These are phyloP conservation scores for Backusella australiensis DNA, from an alignment of 192 early-diverging fungal genomes.

Conservation along the genomic window DNA sequence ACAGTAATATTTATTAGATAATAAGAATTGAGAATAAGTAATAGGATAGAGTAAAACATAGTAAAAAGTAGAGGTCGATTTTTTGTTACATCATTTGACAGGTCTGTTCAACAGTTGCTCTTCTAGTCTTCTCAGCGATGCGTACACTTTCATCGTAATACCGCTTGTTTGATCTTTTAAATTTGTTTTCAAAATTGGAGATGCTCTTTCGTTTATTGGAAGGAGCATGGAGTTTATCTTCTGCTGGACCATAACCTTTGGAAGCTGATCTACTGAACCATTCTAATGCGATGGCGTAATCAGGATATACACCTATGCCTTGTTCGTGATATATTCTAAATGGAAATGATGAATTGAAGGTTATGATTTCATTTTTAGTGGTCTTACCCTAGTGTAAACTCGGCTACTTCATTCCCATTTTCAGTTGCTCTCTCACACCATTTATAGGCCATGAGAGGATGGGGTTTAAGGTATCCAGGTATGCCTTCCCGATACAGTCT, in stretches of 20 bases:
- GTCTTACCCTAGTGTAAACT: slow-evolving; percentile 81
- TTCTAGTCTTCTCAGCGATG: neutral
- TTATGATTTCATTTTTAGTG: neutral
- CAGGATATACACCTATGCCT: slow-evolving; percentile 20
- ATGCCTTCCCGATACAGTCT: slow-evolving; percentile 82
- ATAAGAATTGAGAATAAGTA: neutral
- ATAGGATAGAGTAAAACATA: neutral
- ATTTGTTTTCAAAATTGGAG: neutral
- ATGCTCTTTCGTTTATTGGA: neutral
- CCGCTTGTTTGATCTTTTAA: neutral
- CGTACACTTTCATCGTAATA: slow-evolving; percentile 13
- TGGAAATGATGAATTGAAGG: neutral
- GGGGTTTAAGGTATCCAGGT: neutral
- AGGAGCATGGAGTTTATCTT: slow-evolving; percentile 20
- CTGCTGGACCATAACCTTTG: slow-evolving; percentile 30
- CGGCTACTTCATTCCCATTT: slow-evolving; percentile 70
- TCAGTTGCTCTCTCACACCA: slow-evolving; percentile 82
- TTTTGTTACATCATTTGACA: slow-evolving; percentile 15
- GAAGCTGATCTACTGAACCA: slow-evolving; percentile 33
- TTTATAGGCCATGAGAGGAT: slow-evolving; percentile 59
- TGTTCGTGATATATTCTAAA: slow-evolving; percentile 28
- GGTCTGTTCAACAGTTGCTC: neutral
- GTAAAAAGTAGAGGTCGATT: neutral
- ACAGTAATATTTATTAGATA: neutral
- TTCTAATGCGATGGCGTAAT: slow-evolving; percentile 24